Percentiles rank a stretch among this genome's conserved stretches.
Conservation (phyloP, 2,329 filamentous ascomycete genomes). For the Beauveria caledonica region DNA sequence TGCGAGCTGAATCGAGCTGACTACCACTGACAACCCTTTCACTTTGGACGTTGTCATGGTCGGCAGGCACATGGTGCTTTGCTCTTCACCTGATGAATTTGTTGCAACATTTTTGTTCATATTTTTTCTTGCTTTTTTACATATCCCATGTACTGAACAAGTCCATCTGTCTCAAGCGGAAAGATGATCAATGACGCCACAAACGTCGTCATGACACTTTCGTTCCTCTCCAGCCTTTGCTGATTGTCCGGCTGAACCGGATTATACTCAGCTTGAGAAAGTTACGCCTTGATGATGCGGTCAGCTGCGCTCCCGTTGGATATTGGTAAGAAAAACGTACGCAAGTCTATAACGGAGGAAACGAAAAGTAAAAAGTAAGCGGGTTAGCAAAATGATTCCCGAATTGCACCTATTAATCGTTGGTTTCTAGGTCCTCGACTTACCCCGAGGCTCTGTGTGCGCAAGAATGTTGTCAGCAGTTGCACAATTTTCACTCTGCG, state of each 20-base stretch:
- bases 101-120: not conserved
- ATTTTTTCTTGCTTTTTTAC: not conserved
- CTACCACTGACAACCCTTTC: not conserved
- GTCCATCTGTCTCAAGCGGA: not conserved
- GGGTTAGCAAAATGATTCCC: not conserved
- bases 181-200: not conserved
- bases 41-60: not conserved
- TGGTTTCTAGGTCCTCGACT: not conserved
- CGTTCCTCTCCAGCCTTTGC: not conserved
- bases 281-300: not conserved
- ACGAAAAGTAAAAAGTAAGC: not conserved
- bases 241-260: not conserved
- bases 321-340: not conserved
- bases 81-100: not conserved
- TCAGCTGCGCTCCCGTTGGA: not conserved
- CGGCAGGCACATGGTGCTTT: not conserved
- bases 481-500: not conserved
- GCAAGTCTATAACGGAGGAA: not conserved
- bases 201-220: not conserved
- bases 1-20: constrained; percentile 2
- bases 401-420: not conserved
- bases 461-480: not conserved
- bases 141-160: not conserved
- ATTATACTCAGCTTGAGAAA: not conserved
- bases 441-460: constrained; percentile 7